Percentiles rank a stretch among this genome's conserved stretches.
Evolutionary conservation across 2,329 filamentous ascomycete species (phyloP).

Genomic region (Claviceps digitariae): DNA sequence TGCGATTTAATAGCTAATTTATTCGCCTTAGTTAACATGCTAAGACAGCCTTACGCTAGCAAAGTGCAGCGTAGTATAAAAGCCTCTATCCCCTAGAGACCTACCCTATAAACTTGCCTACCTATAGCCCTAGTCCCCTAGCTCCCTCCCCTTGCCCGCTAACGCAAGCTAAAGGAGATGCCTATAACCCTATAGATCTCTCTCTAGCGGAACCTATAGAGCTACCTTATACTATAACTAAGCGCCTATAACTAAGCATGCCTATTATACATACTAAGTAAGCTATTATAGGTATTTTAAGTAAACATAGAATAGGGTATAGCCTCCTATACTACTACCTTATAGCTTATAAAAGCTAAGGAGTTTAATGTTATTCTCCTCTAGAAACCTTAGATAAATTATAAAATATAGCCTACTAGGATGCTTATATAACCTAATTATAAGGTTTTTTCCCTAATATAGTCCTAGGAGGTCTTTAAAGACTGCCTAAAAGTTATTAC

Average conservation of each 20-base stretch:
- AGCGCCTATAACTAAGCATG: too few species aligned
- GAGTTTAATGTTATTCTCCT: background rate
- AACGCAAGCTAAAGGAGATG: background rate
- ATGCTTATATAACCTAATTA: background rate
- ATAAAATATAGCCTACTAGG: background rate
- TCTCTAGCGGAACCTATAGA: background rate
- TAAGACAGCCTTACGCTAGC: background rate
- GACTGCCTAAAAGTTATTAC: background rate
- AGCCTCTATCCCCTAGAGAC: background rate
- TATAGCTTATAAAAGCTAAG: background rate
- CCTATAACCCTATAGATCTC: background rate
- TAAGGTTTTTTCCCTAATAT: background rate
- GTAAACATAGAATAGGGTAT: background rate
- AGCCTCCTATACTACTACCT: background rate
- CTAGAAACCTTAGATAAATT: background rate
- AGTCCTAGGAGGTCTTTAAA: background rate
- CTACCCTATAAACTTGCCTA: background rate
- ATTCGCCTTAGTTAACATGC: background rate
- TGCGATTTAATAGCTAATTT: background rate
- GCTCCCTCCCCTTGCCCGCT: background rate
- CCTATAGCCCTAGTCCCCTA: background rate
- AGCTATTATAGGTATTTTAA: background rate
- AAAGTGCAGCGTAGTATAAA: background rate
- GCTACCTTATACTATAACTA: background rate
- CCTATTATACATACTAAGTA: background rate